Percentiles rank a stretch among this genome's conserved stretches.
These are phyloP conservation scores for Xylaria venustula DNA, from an alignment of 495 filamentous ascomycete species.

Conservation along the genomic window DNA sequence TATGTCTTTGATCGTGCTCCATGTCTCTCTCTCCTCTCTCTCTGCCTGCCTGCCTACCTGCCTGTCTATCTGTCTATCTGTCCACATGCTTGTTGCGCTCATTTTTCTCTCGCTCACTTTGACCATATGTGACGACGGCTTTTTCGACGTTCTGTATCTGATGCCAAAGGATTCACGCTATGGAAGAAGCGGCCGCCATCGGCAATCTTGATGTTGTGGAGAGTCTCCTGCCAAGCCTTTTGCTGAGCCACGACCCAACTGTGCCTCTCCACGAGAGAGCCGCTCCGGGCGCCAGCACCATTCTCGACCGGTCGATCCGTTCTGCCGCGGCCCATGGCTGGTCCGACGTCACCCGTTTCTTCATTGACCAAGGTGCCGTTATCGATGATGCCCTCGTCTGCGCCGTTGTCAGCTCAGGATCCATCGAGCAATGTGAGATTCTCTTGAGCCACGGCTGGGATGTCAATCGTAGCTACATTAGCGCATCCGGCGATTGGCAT, in stretches of 20 bases:
- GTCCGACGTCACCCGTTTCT: constrained; percentile 17
- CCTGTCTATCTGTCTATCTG: constrained; percentile 6
- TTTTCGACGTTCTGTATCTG: constrained; percentile 11
- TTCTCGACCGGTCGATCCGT: constrained; percentile 17
- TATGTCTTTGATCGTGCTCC: constrained; percentile 2
- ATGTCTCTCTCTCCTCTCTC: constrained; percentile 1
- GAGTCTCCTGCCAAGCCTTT: constrained; percentile 16
- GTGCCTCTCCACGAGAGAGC: constrained; percentile 18
- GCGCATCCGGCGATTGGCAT: constrained; percentile 14
- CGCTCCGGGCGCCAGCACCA: constrained; percentile 14
- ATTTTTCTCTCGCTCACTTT: constrained; percentile 3
- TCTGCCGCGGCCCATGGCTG: constrained; percentile 15
- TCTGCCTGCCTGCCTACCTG: constrained; percentile 6
- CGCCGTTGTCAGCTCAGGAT: constrained; percentile 15
- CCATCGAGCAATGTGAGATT: constrained; percentile 13
- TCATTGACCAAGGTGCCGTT: constrained; percentile 14
- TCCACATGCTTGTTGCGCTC: not conserved
- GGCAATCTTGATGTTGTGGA: constrained; percentile 19
- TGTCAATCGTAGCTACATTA: constrained; percentile 19
- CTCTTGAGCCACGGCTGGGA: constrained; percentile 15
- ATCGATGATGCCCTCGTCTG: constrained; percentile 18
- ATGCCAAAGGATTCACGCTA: constrained; percentile 18
- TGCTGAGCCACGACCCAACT: constrained; percentile 12
- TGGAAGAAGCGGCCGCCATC: constrained; percentile 20
- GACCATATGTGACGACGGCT: constrained; percentile 6